phyloP scores from a whole-genome alignment of 768 basidiomycete species.

The Russula ochroleuca region DNA sequence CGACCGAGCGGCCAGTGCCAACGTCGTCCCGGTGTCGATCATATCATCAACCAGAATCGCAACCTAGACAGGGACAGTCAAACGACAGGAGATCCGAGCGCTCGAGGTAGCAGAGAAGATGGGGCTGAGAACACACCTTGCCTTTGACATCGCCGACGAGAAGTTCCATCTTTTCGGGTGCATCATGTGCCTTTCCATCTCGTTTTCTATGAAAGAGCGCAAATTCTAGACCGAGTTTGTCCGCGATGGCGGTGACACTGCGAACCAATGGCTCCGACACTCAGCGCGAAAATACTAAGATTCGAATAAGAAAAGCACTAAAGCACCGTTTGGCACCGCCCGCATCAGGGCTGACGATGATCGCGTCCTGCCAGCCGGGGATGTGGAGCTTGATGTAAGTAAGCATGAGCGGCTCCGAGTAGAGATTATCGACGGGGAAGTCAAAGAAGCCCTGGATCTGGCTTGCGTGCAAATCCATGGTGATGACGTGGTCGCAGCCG shows the following conservation, averaged over 20 bases:
- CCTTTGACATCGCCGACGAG: slow-evolving; percentile 91
- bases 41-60: slow-evolving; percentile 98
- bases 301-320: slow-evolving; percentile 32
- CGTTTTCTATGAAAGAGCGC: slow-evolving; percentile 93
- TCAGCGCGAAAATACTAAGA: neutral
- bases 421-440: slow-evolving; percentile 96
- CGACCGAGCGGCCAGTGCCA: slow-evolving; percentile 78
- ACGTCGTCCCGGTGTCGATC: slow-evolving; percentile 93
- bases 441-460: slow-evolving; percentile 99
- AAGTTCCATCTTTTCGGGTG: slow-evolving; percentile 83
- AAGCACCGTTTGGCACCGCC: slow-evolving; percentile 94
- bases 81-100: slow-evolving; percentile 11
- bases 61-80: slow-evolving; percentile 44
- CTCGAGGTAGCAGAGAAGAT: neutral
- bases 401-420: slow-evolving; percentile 93
- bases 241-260: slow-evolving; percentile 91
- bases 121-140: slow-evolving; percentile 52
- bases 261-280: neutral
- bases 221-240: slow-evolving; percentile 92
- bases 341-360: slow-evolving; percentile 96
- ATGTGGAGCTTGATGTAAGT: slow-evolving; percentile 87
- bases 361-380: slow-evolving; percentile 77
- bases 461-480: slow-evolving; percentile 97
- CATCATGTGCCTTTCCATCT: slow-evolving; percentile 57
- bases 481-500: slow-evolving; percentile 97